A percentile compares a stretch with the other conserved stretches of the same genome.
These are phyloP conservation scores for Pseudonitzschia delicatissima DNA, from an alignment of 108 stramenopile species.

Conservation along the genomic window DNA sequence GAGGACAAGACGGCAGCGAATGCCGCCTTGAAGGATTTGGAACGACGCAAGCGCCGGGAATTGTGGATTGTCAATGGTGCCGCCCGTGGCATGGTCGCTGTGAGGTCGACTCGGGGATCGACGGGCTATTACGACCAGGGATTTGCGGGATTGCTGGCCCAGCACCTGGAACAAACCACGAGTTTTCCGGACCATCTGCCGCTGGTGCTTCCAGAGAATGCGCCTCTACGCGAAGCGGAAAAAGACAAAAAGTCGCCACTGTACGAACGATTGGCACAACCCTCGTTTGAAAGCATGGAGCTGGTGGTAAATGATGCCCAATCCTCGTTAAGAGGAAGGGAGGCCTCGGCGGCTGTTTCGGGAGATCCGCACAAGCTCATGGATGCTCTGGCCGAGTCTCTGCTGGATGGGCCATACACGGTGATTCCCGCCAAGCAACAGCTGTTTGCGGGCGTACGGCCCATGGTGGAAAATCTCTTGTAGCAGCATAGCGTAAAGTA, in stretches of 20 bases:
- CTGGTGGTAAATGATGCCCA: constrained; percentile 36
- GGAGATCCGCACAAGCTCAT: constrained; percentile 45
- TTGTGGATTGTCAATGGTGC: constrained; percentile 42
- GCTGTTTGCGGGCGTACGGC: constrained; percentile 58
- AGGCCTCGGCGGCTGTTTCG: not conserved
- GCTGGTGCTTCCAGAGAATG: constrained; percentile 11
- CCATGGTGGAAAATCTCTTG: constrained; percentile 75
- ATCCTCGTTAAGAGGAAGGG: not conserved
- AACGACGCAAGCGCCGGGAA: constrained; percentile 33
- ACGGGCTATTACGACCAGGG: constrained; percentile 57
- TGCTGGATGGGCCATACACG: constrained; percentile 39
- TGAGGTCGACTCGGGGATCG: constrained; percentile 44
- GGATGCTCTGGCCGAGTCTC: constrained; percentile 73
- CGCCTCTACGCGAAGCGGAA: too few relatives aligned
- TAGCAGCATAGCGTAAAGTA: too few relatives aligned
- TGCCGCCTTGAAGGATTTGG: constrained; percentile 34
- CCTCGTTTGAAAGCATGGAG: constrained; percentile 49
- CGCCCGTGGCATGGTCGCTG: constrained; percentile 48
- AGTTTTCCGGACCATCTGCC: constrained; percentile 33
- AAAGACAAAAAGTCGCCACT: not conserved
- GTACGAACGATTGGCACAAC: constrained; percentile 22
- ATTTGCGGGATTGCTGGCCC: constrained; percentile 49
- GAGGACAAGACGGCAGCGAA: constrained; percentile 9
- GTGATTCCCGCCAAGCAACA: constrained; percentile 63
- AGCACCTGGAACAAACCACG: constrained; percentile 45